A percentile compares a stretch with the other conserved stretches of the same genome.
These are phyloP conservation scores for Candida tetrigidarum DNA, from an alignment of 1,139 yeast species.

Conservation along the genomic window DNA sequence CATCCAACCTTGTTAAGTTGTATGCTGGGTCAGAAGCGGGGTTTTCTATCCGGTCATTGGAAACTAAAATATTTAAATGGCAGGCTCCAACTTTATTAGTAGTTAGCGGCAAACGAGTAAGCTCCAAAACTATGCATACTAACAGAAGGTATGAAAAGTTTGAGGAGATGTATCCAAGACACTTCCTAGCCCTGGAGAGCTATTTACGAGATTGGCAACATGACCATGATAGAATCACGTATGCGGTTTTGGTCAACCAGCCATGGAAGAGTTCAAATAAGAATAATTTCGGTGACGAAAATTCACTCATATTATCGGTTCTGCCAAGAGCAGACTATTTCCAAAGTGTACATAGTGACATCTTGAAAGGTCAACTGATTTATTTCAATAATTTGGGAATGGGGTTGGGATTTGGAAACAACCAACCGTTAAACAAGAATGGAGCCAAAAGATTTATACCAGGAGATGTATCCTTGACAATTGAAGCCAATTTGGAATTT, in stretches of 20 bases:
- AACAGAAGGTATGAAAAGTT: conserved; percentile 58
- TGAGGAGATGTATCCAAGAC: conserved; percentile 54
- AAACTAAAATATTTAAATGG: conserved; percentile 88
- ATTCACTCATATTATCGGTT: conserved; percentile 61
- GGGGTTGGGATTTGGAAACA: conserved; percentile 82
- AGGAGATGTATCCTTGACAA: conserved; percentile 78
- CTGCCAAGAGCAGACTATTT: conserved; percentile 68
- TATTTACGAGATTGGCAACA: conserved; percentile 35
- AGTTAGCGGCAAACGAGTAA: conserved; percentile 64
- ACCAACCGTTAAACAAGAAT: conserved; percentile 59
- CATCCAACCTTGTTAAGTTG: conserved; percentile 57
- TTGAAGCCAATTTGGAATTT: conserved; percentile 79
- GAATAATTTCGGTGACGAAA: conserved; percentile 67
- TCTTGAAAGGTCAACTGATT: conserved; percentile 42
- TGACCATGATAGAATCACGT: conserved; percentile 49
- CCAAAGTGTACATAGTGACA: conserved; percentile 35
- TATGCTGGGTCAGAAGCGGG: conserved; percentile 80
- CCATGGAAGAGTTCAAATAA: conserved; percentile 85
- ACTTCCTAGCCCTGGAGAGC: conserved; percentile 38
- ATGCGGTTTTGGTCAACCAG: conserved; percentile 62
- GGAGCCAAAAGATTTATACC: conserved; percentile 42
- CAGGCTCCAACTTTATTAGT: conserved; percentile 80
- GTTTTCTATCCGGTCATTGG: conserved; percentile 85
- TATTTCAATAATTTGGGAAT: conserved; percentile 73
- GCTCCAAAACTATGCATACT: conserved; percentile 38